Base-by-base conservation (phyloP, 805 yeast genomes). In the Priceomyces medius region DNA sequence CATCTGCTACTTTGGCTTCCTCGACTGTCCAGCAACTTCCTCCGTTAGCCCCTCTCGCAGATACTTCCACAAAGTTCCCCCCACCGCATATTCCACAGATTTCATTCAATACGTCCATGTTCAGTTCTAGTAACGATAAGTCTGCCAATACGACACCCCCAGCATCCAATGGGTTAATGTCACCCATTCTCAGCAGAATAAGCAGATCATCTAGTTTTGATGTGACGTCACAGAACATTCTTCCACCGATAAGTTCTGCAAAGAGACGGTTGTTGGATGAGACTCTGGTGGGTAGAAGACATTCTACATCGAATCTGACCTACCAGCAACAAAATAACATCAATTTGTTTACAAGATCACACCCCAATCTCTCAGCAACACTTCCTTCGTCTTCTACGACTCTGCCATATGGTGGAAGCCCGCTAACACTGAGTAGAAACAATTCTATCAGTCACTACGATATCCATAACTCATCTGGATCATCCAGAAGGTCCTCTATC, bases 51-150 rank as follows among this genome's bases (percentile, higher is more conserved):
- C 24, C 29, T 10, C 10, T 16, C 18, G 34, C 16, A 14, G 31
- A 37, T n/a, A 32, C 43, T 20, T 31, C 37, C 14, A 17, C 17
- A 19, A 38, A 27, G 9, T 40, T 46, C 4, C 49, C 42, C 7
- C 46, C 47, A 6, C 54, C 38, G 16, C 51, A 47, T 3, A 31
- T 58, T 38, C 66, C 70, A 5, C 59, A 56, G 38, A 64, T 70
- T 20, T 57, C 73, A 9, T 70, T 70, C 55, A 70, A 70, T 40
- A 68, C 74, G 2, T 59, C 69, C 3, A 69, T 70, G 63, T 70
- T 70, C 46, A 58, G 57, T 38, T 44, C 47, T 14, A 48, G 41
- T 19, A 21, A 41, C 34, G 34, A 35, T 20, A 17, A 39, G 12
- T 31, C 40, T 5, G 27, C 36, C 12, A 31, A 31, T 31, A 20